Base-by-base conservation (phyloP, 805 yeast genomes). In the Kockiozyma suomiensis region DNA sequence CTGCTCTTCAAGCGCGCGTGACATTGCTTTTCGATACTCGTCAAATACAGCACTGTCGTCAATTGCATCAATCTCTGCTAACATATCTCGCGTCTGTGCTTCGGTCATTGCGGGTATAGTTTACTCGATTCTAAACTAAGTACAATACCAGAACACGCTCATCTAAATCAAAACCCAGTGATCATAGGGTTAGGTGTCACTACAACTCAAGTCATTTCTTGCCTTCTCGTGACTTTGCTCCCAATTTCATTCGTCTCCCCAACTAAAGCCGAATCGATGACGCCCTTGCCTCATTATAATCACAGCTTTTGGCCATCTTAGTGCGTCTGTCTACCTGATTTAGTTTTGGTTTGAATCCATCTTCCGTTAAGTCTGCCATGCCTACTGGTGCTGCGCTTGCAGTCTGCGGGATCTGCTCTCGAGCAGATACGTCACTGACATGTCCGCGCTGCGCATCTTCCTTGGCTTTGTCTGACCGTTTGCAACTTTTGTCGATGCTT, bases 381-480 rank as follows among this genome's bases (percentile, higher is more conserved):
- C 42, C 42, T 38, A 21, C 19, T 38, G 42, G 21, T 17, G 21
- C 42, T 38, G 25, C 35, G 7, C 17, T 26, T 19, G 33, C 28
- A 10, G 26, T 32, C n/a, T 60, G 64, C 49, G 58, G 50, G 13
- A 28, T 56, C n/a, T 60, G 64, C 42, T 19, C 43, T 23, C 49
- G 50, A 13, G 45, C 58, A 8, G 64, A 60, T 26, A 28, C 61
- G 28, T 50, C 54, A 26, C 55, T 60, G n/a, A 52, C 55, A 23
- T 60, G 64, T 40, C 26, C 61, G 4, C 58, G 61, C n/a, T 60
- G 64, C 49, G 56, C 55, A 28, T 35, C 58, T 21, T 26, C 61
- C 6, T 33, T 28, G 12, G 43, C 35, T n/a, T 45, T 57, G n/a
- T 50, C 62, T 1, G 46, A 37, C 25, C 62, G 62, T 2, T 43